Evolutionary conservation across 139 green algal genomes (phyloP).

Genomic region (Pleodorina starrii): DNA sequence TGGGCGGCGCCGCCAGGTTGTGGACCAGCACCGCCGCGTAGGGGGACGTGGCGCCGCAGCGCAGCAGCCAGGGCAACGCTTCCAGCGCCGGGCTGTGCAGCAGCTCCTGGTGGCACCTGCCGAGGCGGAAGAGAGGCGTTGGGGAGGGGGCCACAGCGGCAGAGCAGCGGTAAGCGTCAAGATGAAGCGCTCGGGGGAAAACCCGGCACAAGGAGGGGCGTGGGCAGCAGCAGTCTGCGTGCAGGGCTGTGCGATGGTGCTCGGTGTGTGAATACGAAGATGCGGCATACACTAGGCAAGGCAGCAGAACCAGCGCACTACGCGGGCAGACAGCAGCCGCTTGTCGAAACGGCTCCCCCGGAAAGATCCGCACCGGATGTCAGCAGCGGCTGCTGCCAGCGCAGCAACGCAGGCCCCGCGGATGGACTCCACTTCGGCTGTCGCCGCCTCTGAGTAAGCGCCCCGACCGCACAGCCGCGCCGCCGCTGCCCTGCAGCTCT

Average conservation of each 20-base stretch:
- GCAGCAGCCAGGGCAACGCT: not conserved
- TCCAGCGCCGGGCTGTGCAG: not conserved
- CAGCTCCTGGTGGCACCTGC: conserved; percentile 18
- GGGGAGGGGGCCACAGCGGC: not conserved
- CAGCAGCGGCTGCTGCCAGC: not conserved
- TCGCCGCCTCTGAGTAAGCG: not conserved
- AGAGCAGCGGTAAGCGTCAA: not conserved
- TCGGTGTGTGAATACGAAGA: too few relatives aligned
- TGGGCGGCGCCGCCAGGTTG: conserved; percentile 17
- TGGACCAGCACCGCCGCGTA: conserved; percentile 2
- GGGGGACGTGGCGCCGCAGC: not conserved
- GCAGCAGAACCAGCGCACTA: too few relatives aligned
- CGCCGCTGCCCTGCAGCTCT: conserved; percentile 2
- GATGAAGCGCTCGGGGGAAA: not conserved
- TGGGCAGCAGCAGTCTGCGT: not conserved
- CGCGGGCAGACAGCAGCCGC: too few relatives aligned
- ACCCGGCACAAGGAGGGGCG: not conserved
- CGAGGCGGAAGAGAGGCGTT: not conserved
- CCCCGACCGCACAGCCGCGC: not conserved
- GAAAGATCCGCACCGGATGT: conserved; percentile 15
- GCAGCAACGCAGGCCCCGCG: not conserved
- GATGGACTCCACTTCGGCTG: not conserved
- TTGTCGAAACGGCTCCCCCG: too few relatives aligned
- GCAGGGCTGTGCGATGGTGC: too few relatives aligned
- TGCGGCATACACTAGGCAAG: too few relatives aligned